These are phyloP conservation scores for Asparagopsis taxiformis DNA, from an alignment of 31 red algal genomes.

Conservation along the genomic window DNA sequence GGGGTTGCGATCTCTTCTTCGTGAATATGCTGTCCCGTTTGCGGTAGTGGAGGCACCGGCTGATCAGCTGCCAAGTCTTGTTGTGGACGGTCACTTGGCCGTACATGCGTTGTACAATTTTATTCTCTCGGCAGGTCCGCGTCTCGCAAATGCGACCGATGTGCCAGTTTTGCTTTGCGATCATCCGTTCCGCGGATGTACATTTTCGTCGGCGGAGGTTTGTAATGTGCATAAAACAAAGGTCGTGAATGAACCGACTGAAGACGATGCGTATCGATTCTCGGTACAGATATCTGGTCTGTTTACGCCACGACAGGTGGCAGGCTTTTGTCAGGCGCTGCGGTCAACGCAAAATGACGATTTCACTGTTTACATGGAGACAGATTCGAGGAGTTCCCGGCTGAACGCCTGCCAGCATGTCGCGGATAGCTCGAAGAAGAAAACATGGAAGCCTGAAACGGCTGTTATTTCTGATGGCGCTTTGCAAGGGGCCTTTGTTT, in stretches of 20 bases:
- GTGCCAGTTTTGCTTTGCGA: constrained; percentile 50
- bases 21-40: constrained; percentile 41
- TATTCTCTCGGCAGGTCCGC: constrained; percentile 24
- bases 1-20: constrained; percentile 33
- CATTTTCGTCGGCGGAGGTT: constrained; percentile 27
- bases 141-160: constrained; percentile 52
- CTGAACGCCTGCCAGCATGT: constrained; percentile 29
- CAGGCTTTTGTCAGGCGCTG: constrained; percentile 32
- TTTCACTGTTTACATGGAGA: constrained; percentile 31
- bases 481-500: too few relatives aligned
- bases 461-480: too few relatives aligned
- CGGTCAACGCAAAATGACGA: constrained; percentile 29
- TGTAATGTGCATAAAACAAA: constrained; percentile 11
- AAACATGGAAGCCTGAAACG: too few relatives aligned
- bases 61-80: constrained; percentile 19
- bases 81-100: constrained; percentile 29
- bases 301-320: constrained; percentile 46
- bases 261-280: constrained; percentile 8
- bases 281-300: constrained; percentile 37
- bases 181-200: constrained; percentile 36
- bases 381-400: constrained; percentile 22
- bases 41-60: constrained; percentile 4
- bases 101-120: constrained; percentile 64
- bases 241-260: background rate
- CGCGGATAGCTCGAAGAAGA: background rate